These are phyloP conservation scores for Boletus reticulatus DNA, from an alignment of 768 basidiomycete species.

Conservation along the genomic window DNA sequence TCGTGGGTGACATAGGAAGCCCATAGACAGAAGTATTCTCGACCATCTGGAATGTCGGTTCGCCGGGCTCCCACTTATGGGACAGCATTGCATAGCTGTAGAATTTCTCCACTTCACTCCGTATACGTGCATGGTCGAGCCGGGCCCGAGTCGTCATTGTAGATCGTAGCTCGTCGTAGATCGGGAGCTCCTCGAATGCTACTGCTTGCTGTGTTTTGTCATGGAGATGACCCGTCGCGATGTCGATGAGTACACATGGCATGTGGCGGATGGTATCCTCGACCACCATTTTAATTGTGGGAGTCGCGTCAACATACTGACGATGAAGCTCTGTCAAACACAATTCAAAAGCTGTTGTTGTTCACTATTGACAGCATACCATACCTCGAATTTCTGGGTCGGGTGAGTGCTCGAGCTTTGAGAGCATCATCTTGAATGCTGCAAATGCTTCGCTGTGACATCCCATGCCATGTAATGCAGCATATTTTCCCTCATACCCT, in stretches of 20 bases:
- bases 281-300: neutral
- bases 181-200: conserved; percentile 2
- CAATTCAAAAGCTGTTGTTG: too few species aligned
- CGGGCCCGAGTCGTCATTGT: neutral
- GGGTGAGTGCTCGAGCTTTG: neutral
- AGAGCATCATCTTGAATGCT: neutral
- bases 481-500: neutral
- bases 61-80: neutral
- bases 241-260: conserved; percentile 5
- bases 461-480: neutral
- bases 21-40: too few species aligned
- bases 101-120: neutral
- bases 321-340: neutral
- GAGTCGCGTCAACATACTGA: neutral
- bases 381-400: too few species aligned
- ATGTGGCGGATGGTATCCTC: neutral
- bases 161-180: conserved; percentile 2
- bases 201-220: neutral
- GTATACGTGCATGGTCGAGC: neutral
- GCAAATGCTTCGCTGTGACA: neutral
- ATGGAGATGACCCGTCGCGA: neutral
- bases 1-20: too few species aligned
- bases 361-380: too few species aligned
- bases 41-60: too few species aligned
- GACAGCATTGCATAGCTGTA: conserved; percentile 9